Base-by-base conservation (phyloP, 2,329 filamentous ascomycete genomes). In the Cercospora nicotianae region DNA sequence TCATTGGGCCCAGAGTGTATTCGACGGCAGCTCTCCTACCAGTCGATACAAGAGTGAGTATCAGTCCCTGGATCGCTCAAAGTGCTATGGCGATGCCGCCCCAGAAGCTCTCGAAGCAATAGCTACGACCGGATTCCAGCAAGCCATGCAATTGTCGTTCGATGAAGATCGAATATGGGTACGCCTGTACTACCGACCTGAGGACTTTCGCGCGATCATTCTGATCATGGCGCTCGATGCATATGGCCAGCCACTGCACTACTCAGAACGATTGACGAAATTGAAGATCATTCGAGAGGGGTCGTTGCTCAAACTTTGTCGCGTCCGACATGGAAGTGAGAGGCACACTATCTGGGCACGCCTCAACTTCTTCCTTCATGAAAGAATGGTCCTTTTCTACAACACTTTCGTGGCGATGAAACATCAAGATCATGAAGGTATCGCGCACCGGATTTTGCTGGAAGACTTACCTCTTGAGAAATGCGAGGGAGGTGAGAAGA, bases 301-400 rank as follows among this genome's bases (percentile, higher is more conserved):
- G 8, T 81, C 82, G 1, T 78, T 77, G 57, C 69, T 85, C 13
- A 80, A 75, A 39, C 71, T 78, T 6, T 77, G 74, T 62, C 78
- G 79, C 16, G 62, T 64, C 12, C 62, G 53, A 5, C 51, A 59
- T 13, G 62, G 31, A 5, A 75, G 79, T 2, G 42, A 65, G n/a
- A 57, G 59, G 13, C 55, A 75, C 3, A 75, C 78, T 5, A 72
- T 85, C 6, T 88, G 86, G 86, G 82, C 84, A 2, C 82, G 80
- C 62, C 76, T 89, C 12, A 83, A 84, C 33, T 89, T 88, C 75
- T 78, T 79, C 5, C 78, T 83, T 4, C 84, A 87, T 65, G 87
- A 89, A 76, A 79, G 85, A 59, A 84, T 88, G 82, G 84, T 86
- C 3, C 74, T 87, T 1, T 87, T 88, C 76, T 87, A 85, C 74